Conservation (phyloP, 2,329 filamentous ascomycete genomes). For the Epichloe coenophiala region DNA sequence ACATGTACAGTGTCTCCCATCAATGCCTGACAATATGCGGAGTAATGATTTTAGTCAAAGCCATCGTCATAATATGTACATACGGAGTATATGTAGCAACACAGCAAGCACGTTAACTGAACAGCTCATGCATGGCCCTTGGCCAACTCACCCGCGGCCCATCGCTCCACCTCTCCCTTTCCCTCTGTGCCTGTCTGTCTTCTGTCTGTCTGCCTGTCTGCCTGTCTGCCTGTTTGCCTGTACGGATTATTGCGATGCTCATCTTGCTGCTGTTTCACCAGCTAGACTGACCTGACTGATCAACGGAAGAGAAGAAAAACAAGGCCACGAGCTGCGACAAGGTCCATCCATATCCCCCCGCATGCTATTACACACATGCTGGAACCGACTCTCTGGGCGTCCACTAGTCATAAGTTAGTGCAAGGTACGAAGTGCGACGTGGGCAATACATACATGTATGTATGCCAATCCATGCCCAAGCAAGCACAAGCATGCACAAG, state of each 20-base stretch:
- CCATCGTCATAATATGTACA: neutral
- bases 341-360: too few relatives aligned
- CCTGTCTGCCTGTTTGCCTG: neutral
- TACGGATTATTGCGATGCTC: neutral
- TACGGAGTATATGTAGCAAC: neutral
- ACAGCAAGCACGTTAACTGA: conserved; percentile 1
- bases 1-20: too few relatives aligned
- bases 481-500: too few relatives aligned
- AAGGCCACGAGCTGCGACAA: too few relatives aligned
- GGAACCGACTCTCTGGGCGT: too few relatives aligned
- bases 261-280: neutral
- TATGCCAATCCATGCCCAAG: too few relatives aligned
- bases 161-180: too few relatives aligned
- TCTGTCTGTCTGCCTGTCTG: neutral
- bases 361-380: too few relatives aligned
- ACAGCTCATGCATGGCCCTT: neutral
- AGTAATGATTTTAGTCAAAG: neutral
- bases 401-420: too few relatives aligned
- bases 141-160: too few relatives aligned
- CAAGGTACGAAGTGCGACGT: too few relatives aligned
- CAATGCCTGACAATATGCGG: conserved; percentile 1
- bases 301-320: neutral
- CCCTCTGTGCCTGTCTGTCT: too few relatives aligned
- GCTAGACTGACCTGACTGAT: neutral
- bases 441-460: neutral